Evolutionary conservation across 2,329 filamentous ascomycete species (phyloP), one percentile per base, ranked within the genome.

Genomic region (Proliferodiscus dingleyae): DNA sequence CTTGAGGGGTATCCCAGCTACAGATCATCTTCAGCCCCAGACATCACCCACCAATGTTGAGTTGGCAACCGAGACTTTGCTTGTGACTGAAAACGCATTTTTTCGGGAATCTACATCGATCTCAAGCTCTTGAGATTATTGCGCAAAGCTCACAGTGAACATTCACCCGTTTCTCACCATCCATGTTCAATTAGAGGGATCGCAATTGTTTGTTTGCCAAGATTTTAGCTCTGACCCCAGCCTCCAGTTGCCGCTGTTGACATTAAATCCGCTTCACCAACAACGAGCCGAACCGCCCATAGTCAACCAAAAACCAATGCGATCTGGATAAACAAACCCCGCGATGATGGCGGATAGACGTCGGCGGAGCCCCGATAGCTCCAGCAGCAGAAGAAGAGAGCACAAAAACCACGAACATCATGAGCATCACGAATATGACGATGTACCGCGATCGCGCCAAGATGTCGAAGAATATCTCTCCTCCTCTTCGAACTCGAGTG

Each of bases 401-500:
- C 36, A 28, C 24, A 18, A 42, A 8, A 28, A 39, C 36, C 24
- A 45, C 15, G 36, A 40, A 16, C 43, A 15, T 45, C 43, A 39
- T 33, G 21, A 51, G n/a, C 22, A 30, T 37, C 38, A 36, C 37
- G 44, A 51, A 45, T 50, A 57, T 29, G 45, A 54, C 37, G 53
- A 56, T 34, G 44, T 39, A 36, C 47, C 38, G 41, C 47, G 51
- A 54, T 56, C 52, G 49, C 53, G 53, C 39, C 33, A 49, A 10
- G 43, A 37, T 38, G 28, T 45, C 19, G 41, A 45, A 38, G 33
- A 43, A 15, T 50, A 51, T 40, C 47, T 47, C 33, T 54, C 50
- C 23, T 55, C 54, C 16, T 57, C 56, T 9, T 57, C 55, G n/a
- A 57, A 52, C 21, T 57, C 54, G n/a, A 55, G 44, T 13, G 74